Conservation (phyloP, 139 green algal genomes). For the Haematococcus sp. region DNA sequence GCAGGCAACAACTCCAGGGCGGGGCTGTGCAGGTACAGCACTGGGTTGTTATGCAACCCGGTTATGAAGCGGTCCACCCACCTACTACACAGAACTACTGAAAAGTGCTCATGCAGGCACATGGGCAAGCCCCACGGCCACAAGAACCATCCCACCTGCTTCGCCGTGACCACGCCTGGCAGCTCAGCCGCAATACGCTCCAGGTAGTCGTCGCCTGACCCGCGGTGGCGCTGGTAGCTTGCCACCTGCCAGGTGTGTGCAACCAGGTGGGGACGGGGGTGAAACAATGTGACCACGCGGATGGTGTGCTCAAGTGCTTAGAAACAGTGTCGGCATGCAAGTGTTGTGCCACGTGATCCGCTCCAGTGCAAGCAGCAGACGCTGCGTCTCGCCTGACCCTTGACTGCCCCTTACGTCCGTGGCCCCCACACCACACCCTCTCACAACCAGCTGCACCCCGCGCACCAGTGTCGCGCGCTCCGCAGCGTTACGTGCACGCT, state of each 20-base stretch:
- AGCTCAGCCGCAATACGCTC: constrained; percentile 26
- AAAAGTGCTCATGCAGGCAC: background rate
- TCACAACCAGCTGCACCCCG: background rate
- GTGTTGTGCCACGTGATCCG: no score
- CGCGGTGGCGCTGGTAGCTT: constrained; percentile 12
- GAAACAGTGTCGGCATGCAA: no score
- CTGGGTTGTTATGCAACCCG: background rate
- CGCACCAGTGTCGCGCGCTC: constrained; percentile 19
- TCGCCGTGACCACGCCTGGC: constrained; percentile 17
- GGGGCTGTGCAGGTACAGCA: background rate
- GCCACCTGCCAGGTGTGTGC: background rate
- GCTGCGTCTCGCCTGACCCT: no score
- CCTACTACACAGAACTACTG: no score
- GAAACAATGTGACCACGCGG: no score
- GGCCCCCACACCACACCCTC: no score
- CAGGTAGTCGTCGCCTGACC: constrained; percentile 11
- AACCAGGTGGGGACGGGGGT: no score
- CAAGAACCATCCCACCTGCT: constrained; percentile 24
- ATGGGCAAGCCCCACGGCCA: no score
- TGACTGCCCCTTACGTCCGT: no score
- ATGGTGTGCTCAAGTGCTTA: no score
- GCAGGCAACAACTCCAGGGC: background rate
- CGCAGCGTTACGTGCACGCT: background rate
- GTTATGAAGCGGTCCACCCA: no score
- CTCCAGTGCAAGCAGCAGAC: no score